Base-by-base conservation (phyloP, 1,139 yeast genomes). In the Eremothecium coryli region DNA sequence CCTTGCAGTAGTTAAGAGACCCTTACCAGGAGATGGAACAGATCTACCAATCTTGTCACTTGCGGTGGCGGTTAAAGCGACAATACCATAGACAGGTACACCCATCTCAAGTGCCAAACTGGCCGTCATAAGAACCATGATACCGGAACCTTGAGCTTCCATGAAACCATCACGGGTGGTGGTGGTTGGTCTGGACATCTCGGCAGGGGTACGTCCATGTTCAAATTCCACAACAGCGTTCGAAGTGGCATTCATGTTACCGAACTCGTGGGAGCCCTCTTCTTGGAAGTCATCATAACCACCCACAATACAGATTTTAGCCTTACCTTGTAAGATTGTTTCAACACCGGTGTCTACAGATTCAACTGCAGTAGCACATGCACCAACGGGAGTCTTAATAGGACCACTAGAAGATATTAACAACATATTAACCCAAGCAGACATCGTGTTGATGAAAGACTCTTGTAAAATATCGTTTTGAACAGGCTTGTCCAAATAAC, bases 141-240 rank as follows among this genome's bases (percentile, higher is more conserved):
- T 82, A 78, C 99, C 99, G 35, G 97, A 78, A 71, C 99, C 99
- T 68, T 90, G 99, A 29, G 98, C 81, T 71, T 90, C 99, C 98
- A 90, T 90, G 71, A 90, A 90, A 50, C 99, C 99, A 51, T 80
- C 71, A 73, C 99, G 84, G 36, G 95, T 70, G 29, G 96, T 82
- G 37, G 99, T 86, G 39, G 96, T 73, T 42, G 99, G 99, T 67
- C 99, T 82, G 26, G 97, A 90, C 98, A 90, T 90, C 64, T 90
- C 98, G 46, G 78, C 71, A 49, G 99, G 97, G 39, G 96, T 85
- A 70, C 99, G 85, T 46, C 99, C 99, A 50, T 85, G 90, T 39
- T 75, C 95, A 50, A 81, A 71, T 65, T 90, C 99, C 41, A 77
- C 82, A 39, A 72, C 58, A 23, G 97, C 70, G 65, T 88, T 85